These are phyloP conservation scores for Helminthosporium solani DNA, from an alignment of 2,329 filamentous ascomycete species.

Conservation along the genomic window DNA sequence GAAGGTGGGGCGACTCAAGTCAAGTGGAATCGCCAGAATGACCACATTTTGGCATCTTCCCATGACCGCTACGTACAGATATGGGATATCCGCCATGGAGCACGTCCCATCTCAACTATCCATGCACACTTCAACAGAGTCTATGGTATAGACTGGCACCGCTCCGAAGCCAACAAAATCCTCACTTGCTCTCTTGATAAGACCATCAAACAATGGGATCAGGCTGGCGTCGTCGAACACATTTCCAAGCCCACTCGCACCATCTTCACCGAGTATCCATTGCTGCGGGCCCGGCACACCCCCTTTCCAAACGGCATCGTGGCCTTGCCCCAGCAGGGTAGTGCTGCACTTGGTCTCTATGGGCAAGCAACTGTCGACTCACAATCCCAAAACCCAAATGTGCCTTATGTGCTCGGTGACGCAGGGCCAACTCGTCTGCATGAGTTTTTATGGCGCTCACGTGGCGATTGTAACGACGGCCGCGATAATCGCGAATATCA, in stretches of 20 bases:
- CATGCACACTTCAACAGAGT: slow-evolving; percentile 90
- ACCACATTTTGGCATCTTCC: slow-evolving; percentile 84
- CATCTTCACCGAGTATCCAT: slow-evolving; percentile 79
- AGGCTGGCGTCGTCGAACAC: slow-evolving; percentile 57
- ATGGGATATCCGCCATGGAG: slow-evolving; percentile 83
- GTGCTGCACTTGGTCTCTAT: slow-evolving; percentile 82
- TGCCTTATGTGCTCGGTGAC: slow-evolving; percentile 51
- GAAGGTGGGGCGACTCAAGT: slow-evolving; percentile 92
- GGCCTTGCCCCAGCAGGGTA: slow-evolving; percentile 89
- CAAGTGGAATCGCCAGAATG: slow-evolving; percentile 87
- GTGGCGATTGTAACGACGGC: slow-evolving; percentile 65
- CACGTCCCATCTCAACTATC: slow-evolving; percentile 77
- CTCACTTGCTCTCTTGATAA: slow-evolving; percentile 89
- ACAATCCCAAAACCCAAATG: slow-evolving; percentile 27
- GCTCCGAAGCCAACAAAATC: slow-evolving; percentile 68
- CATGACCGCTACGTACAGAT: slow-evolving; percentile 86
- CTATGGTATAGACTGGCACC: slow-evolving; percentile 93
- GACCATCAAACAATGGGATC: slow-evolving; percentile 93
- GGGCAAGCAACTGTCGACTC: slow-evolving; percentile 56
- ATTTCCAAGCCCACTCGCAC: slow-evolving; percentile 52
- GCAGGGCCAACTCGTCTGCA: slow-evolving; percentile 65
- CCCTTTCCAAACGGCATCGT: slow-evolving; percentile 84
- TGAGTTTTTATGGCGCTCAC: slow-evolving; percentile 85
- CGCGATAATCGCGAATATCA: slow-evolving; percentile 87
- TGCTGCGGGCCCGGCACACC: slow-evolving; percentile 88